These are phyloP conservation scores for Nakazawaea ambrosiae DNA, from an alignment of 805 yeast species.

Conservation along the genomic window DNA sequence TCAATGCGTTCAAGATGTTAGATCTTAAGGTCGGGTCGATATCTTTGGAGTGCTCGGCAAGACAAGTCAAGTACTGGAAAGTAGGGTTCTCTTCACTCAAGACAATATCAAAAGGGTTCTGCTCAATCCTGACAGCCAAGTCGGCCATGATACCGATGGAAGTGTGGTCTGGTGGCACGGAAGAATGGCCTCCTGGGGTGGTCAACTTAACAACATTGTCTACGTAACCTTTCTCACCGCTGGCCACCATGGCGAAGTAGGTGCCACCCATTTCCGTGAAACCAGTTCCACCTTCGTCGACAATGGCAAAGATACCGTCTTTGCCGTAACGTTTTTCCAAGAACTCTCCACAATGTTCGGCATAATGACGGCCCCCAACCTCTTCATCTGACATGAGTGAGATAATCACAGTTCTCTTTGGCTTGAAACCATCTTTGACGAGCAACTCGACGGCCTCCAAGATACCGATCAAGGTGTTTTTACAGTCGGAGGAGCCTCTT, in stretches of 20 bases:
- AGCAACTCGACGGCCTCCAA: constrained; percentile 52
- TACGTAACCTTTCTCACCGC: constrained; percentile 51
- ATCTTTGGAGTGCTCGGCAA: constrained; percentile 37
- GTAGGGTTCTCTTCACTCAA: constrained; percentile 48
- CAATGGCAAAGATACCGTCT: constrained; percentile 44
- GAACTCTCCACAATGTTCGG: constrained; percentile 32
- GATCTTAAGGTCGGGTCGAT: constrained; percentile 17
- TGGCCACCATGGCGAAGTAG: constrained; percentile 43
- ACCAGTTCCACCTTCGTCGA: constrained; percentile 57
- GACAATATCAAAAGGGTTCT: constrained; percentile 37
- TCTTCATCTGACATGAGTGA: constrained; percentile 73
- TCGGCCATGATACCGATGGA: constrained; percentile 60
- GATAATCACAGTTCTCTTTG: constrained; percentile 48
- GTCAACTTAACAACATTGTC: constrained; percentile 33
- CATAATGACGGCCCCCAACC: constrained; percentile 51
- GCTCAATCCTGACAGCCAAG: constrained; percentile 43
- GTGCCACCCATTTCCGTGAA: constrained; percentile 32
- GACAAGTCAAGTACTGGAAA: constrained; percentile 44
- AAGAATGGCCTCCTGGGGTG: constrained; percentile 74
- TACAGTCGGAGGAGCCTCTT: constrained; percentile 65
- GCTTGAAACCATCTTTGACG: constrained; percentile 36
- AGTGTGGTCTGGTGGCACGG: constrained; percentile 68
- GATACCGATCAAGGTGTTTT: constrained; percentile 52
- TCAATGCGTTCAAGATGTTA: constrained; percentile 26
- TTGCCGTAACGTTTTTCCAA: constrained; percentile 45